Evolutionary conservation across 2,329 filamentous ascomycete species (phyloP).

Genomic region (Ophiostoma pallidulum): DNA sequence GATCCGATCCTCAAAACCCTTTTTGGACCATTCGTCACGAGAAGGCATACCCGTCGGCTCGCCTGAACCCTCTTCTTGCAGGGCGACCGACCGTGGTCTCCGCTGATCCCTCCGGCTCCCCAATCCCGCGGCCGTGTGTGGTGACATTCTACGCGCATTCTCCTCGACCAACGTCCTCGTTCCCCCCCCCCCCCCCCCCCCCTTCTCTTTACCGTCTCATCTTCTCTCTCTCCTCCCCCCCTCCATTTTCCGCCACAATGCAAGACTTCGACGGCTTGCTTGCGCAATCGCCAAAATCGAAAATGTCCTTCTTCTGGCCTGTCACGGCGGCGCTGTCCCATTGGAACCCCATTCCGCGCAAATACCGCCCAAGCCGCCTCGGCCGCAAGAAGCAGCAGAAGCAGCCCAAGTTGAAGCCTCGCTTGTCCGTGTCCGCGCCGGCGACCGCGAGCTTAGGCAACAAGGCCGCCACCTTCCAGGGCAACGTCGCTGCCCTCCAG

Average conservation of each 20-base stretch:
- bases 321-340: constrained; percentile 20
- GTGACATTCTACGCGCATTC: too few relatives aligned
- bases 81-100: not conserved
- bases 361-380: constrained; percentile 21
- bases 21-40: too few relatives aligned
- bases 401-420: too few relatives aligned
- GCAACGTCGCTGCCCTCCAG: constrained; percentile 66
- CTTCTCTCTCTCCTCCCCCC: not conserved
- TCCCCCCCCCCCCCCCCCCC: too few relatives aligned
- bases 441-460: constrained; percentile 2
- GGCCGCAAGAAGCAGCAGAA: constrained; percentile 7
- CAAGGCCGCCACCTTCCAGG: constrained; percentile 14
- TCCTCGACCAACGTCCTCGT: too few relatives aligned
- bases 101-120: not conserved
- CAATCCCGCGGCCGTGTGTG: not conserved
- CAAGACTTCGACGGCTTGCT: constrained; percentile 18
- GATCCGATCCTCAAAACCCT: too few relatives aligned
- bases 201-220: not conserved
- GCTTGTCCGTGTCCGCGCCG: constrained; percentile 12
- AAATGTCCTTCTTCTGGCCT: constrained; percentile 22
- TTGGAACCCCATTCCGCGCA: constrained; percentile 25
- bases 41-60: not conserved
- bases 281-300: constrained; percentile 22
- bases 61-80: not conserved
- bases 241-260: constrained; percentile 15